phyloP scores from a whole-genome alignment of 129 eudicot genomes.

The Pittosporum tobira region DNA sequence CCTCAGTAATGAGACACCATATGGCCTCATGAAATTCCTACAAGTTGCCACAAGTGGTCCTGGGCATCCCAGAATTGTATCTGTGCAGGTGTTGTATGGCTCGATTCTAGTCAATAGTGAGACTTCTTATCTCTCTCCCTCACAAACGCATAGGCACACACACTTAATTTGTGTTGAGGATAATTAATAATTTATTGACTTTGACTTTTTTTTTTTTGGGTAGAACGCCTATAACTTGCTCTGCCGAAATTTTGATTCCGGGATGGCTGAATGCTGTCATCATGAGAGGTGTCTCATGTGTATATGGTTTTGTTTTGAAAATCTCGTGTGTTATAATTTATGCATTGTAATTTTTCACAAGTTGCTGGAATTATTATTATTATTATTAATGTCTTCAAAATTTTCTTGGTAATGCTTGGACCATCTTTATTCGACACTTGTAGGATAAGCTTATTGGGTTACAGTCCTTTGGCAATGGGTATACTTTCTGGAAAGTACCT shows the following conservation, averaged over 20 bases:
- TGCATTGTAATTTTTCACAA: no score
- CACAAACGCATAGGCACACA: neutral
- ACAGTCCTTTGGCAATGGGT: conserved; percentile 98
- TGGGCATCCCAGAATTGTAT: conserved; percentile 46
- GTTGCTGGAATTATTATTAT: neutral
- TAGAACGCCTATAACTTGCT: conserved; percentile 87
- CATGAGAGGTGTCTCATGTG: conserved; percentile 62
- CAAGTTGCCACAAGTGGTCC: conserved; percentile 45
- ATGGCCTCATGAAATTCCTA: conserved; percentile 89
- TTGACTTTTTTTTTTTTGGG: conserved; percentile 5
- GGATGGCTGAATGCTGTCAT: conserved; percentile 92
- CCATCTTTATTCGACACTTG: conserved; percentile 6
- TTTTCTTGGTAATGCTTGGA: conserved; percentile 4
- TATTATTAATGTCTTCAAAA: neutral
- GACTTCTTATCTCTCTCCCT: conserved; percentile 3
- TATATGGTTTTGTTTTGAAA: neutral
- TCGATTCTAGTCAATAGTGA: conserved; percentile 18
- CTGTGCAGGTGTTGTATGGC: conserved; percentile 62
- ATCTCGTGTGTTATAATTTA: no score
- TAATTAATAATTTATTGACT: conserved; percentile 4
- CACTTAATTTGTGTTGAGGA: neutral
- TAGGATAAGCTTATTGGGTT: conserved; percentile 81
- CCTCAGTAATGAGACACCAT: conserved; percentile 92
- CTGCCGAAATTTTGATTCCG: conserved; percentile 74
- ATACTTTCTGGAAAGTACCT: conserved; percentile 89